Base-by-base conservation (phyloP, 129 eudicot species). In the Deinandra increscens region DNA sequence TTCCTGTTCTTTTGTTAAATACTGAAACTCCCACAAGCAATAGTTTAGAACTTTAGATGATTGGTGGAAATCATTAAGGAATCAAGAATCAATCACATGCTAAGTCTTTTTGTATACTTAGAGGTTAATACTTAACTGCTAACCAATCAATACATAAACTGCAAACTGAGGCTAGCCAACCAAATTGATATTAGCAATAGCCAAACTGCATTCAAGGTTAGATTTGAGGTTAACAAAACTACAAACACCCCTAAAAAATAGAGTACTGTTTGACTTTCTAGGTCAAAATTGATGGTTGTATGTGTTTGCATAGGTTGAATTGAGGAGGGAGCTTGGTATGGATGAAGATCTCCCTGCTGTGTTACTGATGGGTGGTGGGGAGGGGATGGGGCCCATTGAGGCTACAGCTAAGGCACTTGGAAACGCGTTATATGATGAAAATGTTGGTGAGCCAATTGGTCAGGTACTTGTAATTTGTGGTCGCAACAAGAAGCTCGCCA, bases 321-420 rank as follows among this genome's bases (percentile, higher is more conserved):
- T 93, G 86, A 84, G 97, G 80, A 93, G 64, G 79, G 97, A 93
- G 48, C 84, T 93, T 2, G 99, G 97, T 75, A 85, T 93, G 97
- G 92, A 89, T 71, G 95, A 89, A 76, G 79, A 89, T 62, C 97
- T 93, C 8, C 99, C 99, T 39, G 90, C 97, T 4, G 99, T 87
- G 31, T 66, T 93, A 79, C 74, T 93, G 44, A 93, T 93, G 95
- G 99, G 99, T 58, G 99, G 99, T 68, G 99, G 99, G 59, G 99
- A 93, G 87, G 99, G 99, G 58, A 93, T 93, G 99, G 99, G 99
- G 17, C 99, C 99, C 59, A 89, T 93, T 61, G 97, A 93, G 80
- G 92, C 97, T 26, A 93, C 99, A 0, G 97, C 97, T 6, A 84
- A 83, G 75, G 99, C 95, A 44, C 88, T 93, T 41, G 93, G 82